Percentiles rank a stretch among this genome's conserved stretches.
Evolutionary conservation across 768 basidiomycete genomes (phyloP).

Genomic region (Tulasnella sp.): DNA sequence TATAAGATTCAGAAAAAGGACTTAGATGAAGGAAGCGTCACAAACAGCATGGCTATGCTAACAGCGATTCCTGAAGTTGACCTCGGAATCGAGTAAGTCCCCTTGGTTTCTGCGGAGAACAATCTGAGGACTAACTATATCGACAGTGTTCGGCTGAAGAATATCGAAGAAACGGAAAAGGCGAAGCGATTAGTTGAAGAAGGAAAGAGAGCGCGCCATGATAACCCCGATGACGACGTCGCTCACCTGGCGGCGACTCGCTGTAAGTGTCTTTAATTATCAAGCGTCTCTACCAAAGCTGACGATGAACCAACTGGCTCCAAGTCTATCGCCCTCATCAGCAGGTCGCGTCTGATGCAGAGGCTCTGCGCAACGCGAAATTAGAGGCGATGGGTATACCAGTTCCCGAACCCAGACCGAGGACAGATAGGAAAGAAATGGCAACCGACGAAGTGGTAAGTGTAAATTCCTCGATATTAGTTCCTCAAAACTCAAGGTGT

Average conservation of each 20-base stretch:
- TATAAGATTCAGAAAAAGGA: slow-evolving; percentile 49
- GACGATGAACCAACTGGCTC: background rate
- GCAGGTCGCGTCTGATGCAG: slow-evolving; percentile 79
- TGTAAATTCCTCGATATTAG: background rate
- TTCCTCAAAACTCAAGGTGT: background rate
- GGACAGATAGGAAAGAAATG: slow-evolving; percentile 64
- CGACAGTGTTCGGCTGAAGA: slow-evolving; percentile 78
- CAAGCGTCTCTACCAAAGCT: background rate
- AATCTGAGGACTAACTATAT: background rate
- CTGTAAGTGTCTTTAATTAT: slow-evolving; percentile 59
- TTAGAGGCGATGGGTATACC: slow-evolving; percentile 74
- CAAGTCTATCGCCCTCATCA: slow-evolving; percentile 84
- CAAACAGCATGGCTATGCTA: slow-evolving; percentile 91
- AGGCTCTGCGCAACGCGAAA: slow-evolving; percentile 86
- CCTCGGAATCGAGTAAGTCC: slow-evolving; percentile 93
- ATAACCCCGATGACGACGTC: slow-evolving; percentile 61
- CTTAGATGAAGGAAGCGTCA: slow-evolving; percentile 88
- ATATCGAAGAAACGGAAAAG: slow-evolving; percentile 97
- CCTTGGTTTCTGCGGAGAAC: background rate
- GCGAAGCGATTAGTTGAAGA: slow-evolving; percentile 87
- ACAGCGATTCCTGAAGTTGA: slow-evolving; percentile 98
- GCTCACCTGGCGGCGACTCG: slow-evolving; percentile 84
- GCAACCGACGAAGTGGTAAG: slow-evolving; percentile 90
- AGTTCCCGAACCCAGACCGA: slow-evolving; percentile 27
- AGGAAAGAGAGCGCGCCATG: slow-evolving; percentile 60